Evolutionary conservation across 1,284 basidiomycete species (phyloP).

Genomic region (Acaromyces ingoldii): DNA sequence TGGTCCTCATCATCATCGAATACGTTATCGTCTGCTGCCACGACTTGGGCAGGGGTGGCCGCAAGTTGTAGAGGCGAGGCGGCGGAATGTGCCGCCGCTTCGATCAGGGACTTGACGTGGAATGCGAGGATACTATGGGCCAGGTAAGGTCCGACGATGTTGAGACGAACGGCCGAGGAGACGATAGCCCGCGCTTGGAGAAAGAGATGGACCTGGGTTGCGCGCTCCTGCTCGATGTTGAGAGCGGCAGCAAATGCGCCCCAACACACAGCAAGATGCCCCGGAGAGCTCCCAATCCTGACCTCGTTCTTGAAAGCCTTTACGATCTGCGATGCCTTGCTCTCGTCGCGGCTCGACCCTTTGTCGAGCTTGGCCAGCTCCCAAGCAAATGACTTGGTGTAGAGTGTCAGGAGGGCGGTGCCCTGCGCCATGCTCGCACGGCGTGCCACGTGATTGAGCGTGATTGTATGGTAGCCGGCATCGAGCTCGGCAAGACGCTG

Average conservation of each 20-base stretch:
- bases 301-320: conserved; percentile 20
- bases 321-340: conserved; percentile 7
- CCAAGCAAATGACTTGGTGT: conserved; percentile 66
- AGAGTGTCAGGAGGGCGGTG: conserved; percentile 83
- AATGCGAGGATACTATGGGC: conserved; percentile 82
- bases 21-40: conserved; percentile 7
- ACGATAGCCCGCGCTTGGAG: conserved; percentile 82
- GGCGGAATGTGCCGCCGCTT: not conserved
- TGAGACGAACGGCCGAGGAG: conserved; percentile 84
- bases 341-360: not conserved
- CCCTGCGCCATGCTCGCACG: conserved; percentile 88
- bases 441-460: conserved; percentile 79
- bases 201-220: conserved; percentile 82
- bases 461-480: conserved; percentile 73
- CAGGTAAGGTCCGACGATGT: conserved; percentile 85
- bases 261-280: conserved; percentile 86
- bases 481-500: conserved; percentile 58
- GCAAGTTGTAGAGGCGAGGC: conserved; percentile 9
- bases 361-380: conserved; percentile 14
- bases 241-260: conserved; percentile 75
- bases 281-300: conserved; percentile 54
- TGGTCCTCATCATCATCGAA: conserved; percentile 20
- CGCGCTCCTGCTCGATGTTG: conserved; percentile 66
- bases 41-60: conserved; percentile 1
- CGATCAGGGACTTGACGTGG: conserved; percentile 54